phyloP scores from a whole-genome alignment of 2,329 filamentous ascomycete genomes.

The Penicillium sp. region DNA sequence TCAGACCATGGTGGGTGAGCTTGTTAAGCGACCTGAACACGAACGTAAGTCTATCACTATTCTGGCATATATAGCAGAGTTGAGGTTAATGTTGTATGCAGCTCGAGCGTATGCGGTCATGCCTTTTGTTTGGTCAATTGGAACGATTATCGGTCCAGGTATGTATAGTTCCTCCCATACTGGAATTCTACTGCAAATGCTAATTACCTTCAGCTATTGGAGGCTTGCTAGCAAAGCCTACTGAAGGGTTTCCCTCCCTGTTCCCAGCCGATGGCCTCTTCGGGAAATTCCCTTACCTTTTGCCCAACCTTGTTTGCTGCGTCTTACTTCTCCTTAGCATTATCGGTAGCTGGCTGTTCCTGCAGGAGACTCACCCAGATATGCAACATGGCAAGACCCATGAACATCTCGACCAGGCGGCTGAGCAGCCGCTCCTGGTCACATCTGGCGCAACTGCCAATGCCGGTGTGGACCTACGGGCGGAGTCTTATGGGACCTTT shows the following conservation, averaged over 20 bases:
- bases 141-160: constrained; percentile 72
- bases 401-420: constrained; percentile 37
- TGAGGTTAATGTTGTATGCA: constrained; percentile 28
- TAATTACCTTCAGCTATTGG: constrained; percentile 56
- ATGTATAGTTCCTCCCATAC: constrained; percentile 8
- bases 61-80: neutral
- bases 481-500: constrained; percentile 74
- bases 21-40: constrained; percentile 74
- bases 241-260: constrained; percentile 59
- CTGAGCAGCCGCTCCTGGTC: constrained; percentile 65
- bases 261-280: constrained; percentile 65
- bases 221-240: constrained; percentile 73
- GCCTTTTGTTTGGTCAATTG: constrained; percentile 89
- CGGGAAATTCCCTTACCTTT: constrained; percentile 69
- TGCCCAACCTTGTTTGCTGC: constrained; percentile 82
- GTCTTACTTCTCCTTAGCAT: constrained; percentile 68
- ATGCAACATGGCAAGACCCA: constrained; percentile 51
- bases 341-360: constrained; percentile 65
- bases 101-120: constrained; percentile 81
- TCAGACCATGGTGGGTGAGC: constrained; percentile 84
- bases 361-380: constrained; percentile 83
- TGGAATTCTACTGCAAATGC: neutral
- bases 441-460: constrained; percentile 66
- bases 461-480: constrained; percentile 61
- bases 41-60: constrained; percentile 55